These are phyloP conservation scores for Knoxia roxburghii DNA, from an alignment of 257 asterid genomes.

Conservation along the genomic window DNA sequence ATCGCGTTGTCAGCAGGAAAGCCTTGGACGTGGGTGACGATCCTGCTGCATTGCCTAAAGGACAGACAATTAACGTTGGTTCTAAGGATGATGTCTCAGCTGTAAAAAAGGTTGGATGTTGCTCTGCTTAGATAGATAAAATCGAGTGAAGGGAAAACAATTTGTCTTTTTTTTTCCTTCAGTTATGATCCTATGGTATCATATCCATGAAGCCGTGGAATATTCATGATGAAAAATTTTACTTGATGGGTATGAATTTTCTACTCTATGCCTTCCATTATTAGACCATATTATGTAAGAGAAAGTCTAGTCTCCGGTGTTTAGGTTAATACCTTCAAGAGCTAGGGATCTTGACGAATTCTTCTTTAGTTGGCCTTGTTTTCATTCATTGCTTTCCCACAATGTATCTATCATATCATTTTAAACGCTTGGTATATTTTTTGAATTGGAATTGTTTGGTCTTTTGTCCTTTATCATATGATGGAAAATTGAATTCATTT, in stretches of 20 bases:
- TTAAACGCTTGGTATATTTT: background rate
- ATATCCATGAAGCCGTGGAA: background rate
- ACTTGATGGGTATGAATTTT: background rate
- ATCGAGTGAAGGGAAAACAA: conserved; percentile 7
- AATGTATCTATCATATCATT: conserved; percentile 1
- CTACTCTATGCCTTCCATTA: background rate
- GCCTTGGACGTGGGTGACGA: conserved; percentile 55
- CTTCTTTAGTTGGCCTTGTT: conserved; percentile 3
- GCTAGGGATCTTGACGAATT: background rate
- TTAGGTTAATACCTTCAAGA: background rate
- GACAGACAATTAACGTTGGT: conserved; percentile 55
- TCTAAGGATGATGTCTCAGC: conserved; percentile 62
- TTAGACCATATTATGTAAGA: conserved; percentile 5
- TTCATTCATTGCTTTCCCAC: conserved; percentile 1
- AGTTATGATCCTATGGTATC: background rate
- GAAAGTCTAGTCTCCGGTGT: conserved; percentile 1
- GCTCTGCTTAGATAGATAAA: conserved; percentile 38
- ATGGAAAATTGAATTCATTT: too few relatives aligned
- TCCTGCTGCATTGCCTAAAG: conserved; percentile 48
- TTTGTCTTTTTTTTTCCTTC: background rate
- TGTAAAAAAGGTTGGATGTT: conserved; percentile 62
- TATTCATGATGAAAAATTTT: background rate
- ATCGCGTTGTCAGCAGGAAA: conserved; percentile 51
- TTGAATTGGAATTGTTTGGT: conserved; percentile 4
- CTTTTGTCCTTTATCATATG: too few relatives aligned